Evolutionary conservation across 148 eudicot species (phyloP).

Genomic region (Fallopia convolvulus): DNA sequence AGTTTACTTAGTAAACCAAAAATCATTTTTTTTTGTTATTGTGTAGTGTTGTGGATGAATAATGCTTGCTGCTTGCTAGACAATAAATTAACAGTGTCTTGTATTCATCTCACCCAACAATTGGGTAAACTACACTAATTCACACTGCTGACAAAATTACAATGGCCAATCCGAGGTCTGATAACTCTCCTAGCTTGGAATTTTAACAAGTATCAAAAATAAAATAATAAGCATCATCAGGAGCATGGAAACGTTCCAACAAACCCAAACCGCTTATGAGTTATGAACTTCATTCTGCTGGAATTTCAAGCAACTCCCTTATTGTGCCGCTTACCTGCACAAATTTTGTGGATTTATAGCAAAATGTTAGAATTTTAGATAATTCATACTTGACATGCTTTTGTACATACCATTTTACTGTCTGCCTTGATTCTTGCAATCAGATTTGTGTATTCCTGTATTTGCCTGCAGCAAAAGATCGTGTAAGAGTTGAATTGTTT

Average conservation of each 20-base stretch:
- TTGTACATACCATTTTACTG: constrained; percentile 66
- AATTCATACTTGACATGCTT: neutral
- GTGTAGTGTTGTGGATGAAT: too few relatives aligned
- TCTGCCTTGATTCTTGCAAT: constrained; percentile 78
- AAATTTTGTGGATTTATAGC: neutral
- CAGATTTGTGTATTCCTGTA: constrained; percentile 62
- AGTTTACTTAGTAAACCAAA: too few relatives aligned
- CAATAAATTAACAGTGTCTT: neutral
- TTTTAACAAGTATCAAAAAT: neutral
- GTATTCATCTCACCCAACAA: too few relatives aligned
- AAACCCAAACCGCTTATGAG: neutral
- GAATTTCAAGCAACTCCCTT: constrained; percentile 60
- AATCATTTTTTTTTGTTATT: too few relatives aligned
- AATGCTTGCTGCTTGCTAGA: too few relatives aligned
- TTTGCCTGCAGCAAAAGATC: constrained; percentile 43
- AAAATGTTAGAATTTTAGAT: neutral
- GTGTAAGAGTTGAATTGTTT: neutral
- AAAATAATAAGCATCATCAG: neutral
- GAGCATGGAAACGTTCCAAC: neutral
- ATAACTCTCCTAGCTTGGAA: too few relatives aligned
- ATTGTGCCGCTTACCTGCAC: constrained; percentile 79
- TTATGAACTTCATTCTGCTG: constrained; percentile 18
- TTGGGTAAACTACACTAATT: too few relatives aligned
- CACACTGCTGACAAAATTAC: too few relatives aligned
- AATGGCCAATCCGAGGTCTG: too few relatives aligned